These are phyloP conservation scores for Sechiopsis laciniata DNA, from an alignment of 306 rosid genomes.

Conservation along the genomic window DNA sequence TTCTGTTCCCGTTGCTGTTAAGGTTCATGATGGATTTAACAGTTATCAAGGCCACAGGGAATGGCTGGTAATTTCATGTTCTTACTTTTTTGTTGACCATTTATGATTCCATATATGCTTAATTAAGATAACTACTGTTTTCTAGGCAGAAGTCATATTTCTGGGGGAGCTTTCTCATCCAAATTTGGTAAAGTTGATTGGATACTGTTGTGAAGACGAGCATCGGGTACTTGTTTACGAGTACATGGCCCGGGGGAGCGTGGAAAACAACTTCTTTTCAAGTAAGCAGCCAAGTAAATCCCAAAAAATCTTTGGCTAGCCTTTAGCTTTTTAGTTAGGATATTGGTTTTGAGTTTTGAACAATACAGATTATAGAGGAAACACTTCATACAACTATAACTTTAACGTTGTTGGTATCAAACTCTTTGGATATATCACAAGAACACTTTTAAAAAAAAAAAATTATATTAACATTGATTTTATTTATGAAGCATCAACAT, in stretches of 20 bases:
- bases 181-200: slow-evolving; percentile 82
- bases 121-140: slow-evolving; percentile 33
- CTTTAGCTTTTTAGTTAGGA: neutral
- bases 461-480: neutral
- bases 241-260: slow-evolving; percentile 89
- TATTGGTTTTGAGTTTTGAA: neutral
- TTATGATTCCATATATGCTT: slow-evolving; percentile 10
- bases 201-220: slow-evolving; percentile 96
- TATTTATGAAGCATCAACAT: neutral
- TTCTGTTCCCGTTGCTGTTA: slow-evolving; percentile 74
- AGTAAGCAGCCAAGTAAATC: slow-evolving; percentile 38
- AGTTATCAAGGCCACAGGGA: slow-evolving; percentile 98
- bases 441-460: neutral
- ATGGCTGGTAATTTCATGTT: slow-evolving; percentile 75
- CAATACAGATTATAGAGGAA: neutral
- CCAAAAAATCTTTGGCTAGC: neutral
- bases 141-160: slow-evolving; percentile 97
- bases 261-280: slow-evolving; percentile 85
- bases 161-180: slow-evolving; percentile 99
- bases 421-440: neutral
- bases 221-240: slow-evolving; percentile 87
- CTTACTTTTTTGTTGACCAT: slow-evolving; percentile 17
- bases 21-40: slow-evolving; percentile 94
- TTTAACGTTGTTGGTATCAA: neutral
- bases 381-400: neutral